These are phyloP conservation scores for Climacium dendroides DNA, from an alignment of 225 moss, liverwort and hornwort genomes.

Conservation along the genomic window DNA sequence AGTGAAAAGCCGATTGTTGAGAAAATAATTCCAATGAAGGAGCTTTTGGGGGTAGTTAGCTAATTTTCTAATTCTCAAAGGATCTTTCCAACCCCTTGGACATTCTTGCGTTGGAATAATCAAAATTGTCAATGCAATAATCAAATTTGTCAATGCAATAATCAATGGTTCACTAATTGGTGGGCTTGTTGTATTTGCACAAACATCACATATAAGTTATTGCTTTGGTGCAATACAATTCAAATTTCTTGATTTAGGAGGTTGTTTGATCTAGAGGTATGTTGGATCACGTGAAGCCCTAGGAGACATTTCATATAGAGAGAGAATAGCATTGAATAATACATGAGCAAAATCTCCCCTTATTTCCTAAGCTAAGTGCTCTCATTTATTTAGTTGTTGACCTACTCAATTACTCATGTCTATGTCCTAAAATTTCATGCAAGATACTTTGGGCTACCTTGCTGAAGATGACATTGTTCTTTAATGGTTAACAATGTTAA, in stretches of 20 bases:
- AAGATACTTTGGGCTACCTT: too few relatives aligned
- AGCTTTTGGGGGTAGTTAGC: neutral
- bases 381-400: neutral
- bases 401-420: too few relatives aligned
- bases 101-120: neutral
- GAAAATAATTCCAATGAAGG: neutral
- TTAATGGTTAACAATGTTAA: too few relatives aligned
- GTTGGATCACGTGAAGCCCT: neutral
- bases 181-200: fast-evolving
- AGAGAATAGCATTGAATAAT: neutral
- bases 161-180: neutral
- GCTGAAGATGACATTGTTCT: too few relatives aligned
- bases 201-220: neutral
- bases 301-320: fast-evolving
- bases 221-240: neutral
- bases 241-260: neutral
- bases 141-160: neutral
- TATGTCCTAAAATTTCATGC: too few relatives aligned
- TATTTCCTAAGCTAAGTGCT: neutral
- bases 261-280: fast-evolving
- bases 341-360: neutral
- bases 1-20: neutral
- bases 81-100: fast-evolving
- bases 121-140: neutral
- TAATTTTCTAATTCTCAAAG: neutral